A percentile compares a stretch with the other conserved stretches of the same genome.
Evolutionary conservation across 2,329 filamentous ascomycete genomes (phyloP).

Genomic region (Fusarium mangiferae): DNA sequence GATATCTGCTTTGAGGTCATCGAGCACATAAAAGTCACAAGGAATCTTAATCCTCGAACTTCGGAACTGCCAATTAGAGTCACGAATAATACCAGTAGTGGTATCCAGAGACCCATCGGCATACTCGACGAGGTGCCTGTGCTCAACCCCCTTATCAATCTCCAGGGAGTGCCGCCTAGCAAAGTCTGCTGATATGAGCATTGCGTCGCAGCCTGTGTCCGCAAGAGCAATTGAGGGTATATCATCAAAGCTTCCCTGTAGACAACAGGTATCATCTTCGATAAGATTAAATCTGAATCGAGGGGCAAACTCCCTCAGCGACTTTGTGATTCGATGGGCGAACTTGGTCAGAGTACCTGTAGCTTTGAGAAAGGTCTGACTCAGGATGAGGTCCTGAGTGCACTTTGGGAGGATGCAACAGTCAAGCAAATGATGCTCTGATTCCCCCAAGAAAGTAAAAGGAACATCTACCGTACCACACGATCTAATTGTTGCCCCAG

Average conservation of each 20-base stretch:
- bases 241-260: not conserved
- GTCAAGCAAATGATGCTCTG: not conserved
- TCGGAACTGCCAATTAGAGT: not conserved
- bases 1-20: not conserved
- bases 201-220: conserved; percentile 5
- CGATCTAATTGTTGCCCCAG: accelerated
- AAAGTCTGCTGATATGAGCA: not conserved
- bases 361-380: not conserved
- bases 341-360: not conserved
- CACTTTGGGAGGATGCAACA: not conserved
- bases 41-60: accelerated
- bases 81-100: not conserved
- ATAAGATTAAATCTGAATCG: not conserved
- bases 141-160: not conserved
- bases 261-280: not conserved
- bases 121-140: not conserved
- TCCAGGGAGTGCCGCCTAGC: not conserved
- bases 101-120: not conserved
- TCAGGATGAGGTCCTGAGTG: not conserved
- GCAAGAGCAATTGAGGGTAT: not conserved
- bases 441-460: not conserved
- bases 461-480: accelerated
- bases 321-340: not conserved
- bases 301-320: accelerated
- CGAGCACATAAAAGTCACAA: not conserved